Conservation (phyloP, 495 filamentous ascomycete genomes). For the Lichina pygmaea region DNA sequence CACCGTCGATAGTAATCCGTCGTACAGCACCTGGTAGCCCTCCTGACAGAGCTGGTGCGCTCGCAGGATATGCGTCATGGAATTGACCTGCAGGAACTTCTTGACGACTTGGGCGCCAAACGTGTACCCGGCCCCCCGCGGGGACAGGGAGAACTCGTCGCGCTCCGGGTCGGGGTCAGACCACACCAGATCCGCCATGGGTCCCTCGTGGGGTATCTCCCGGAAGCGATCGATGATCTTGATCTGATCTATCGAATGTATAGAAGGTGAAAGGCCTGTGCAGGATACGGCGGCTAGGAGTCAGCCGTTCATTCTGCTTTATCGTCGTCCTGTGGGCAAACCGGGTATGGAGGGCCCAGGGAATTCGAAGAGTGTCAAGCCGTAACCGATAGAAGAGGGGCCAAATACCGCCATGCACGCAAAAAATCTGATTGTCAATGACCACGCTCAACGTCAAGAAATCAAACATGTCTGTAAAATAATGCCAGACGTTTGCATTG, state of each 20-base stretch:
- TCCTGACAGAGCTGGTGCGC: slow-evolving; percentile 96
- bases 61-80: slow-evolving; percentile 85
- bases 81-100: slow-evolving; percentile 91
- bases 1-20: slow-evolving; percentile 79
- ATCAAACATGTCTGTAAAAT: slow-evolving; percentile 99
- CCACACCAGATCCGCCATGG: slow-evolving; percentile 99
- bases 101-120: slow-evolving; percentile 93
- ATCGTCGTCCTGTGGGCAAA: neutral
- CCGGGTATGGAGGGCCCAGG: neutral
- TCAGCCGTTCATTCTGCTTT: no score
- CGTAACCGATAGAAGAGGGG: neutral
- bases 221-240: slow-evolving; percentile 97
- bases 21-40: slow-evolving; percentile 85
- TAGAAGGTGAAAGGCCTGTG: slow-evolving; percentile 63
- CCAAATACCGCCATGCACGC: slow-evolving; percentile 58
- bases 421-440: slow-evolving; percentile 96
- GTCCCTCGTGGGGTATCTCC: slow-evolving; percentile 93
- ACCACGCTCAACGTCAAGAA: slow-evolving; percentile 89
- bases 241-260: slow-evolving; percentile 97
- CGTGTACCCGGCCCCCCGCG: slow-evolving; percentile 83
- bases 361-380: neutral
- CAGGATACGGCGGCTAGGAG: no score
- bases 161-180: slow-evolving; percentile 86
- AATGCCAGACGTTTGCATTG: slow-evolving; percentile 95
- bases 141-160: slow-evolving; percentile 87